Conservation (phyloP, 192 early-diverging fungal species). For the Backusella psychrophila region DNA sequence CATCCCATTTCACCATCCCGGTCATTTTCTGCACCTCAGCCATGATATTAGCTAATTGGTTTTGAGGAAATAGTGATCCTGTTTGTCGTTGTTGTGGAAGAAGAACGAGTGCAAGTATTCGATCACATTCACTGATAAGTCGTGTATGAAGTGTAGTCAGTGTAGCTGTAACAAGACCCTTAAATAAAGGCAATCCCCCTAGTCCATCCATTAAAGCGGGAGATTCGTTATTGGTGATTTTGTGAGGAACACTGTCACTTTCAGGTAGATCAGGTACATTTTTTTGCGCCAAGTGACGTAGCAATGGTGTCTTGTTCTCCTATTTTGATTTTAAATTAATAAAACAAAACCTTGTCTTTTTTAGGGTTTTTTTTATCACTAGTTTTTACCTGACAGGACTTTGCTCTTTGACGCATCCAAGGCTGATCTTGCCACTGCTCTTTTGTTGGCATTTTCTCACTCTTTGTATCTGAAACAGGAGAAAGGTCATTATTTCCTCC, state of each 20-base stretch:
- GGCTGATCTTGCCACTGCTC: constrained; percentile 11
- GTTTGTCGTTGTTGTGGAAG: background rate
- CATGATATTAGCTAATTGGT: constrained; percentile 18
- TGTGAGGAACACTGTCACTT: constrained; percentile 10
- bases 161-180: constrained; percentile 31
- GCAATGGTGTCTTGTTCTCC: constrained; percentile 14
- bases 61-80: constrained; percentile 18
- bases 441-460: constrained; percentile 17
- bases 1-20: constrained; percentile 31
- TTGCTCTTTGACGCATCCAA: constrained; percentile 21
- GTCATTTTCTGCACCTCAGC: constrained; percentile 30
- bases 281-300: constrained; percentile 18
- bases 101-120: constrained; percentile 9
- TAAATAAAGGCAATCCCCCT: constrained; percentile 2
- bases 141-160: constrained; percentile 33
- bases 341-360: background rate
- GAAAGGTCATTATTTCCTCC: background rate
- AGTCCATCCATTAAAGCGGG: background rate
- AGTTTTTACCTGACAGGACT: constrained; percentile 17
- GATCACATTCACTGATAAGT: constrained; percentile 27
- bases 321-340: background rate
- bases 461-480: constrained; percentile 14
- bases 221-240: background rate
- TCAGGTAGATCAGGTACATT: background rate
- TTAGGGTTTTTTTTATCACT: background rate